Percentiles rank a stretch among this genome's conserved stretches.
These are phyloP conservation scores for Neonectria punicea DNA, from an alignment of 2,329 filamentous ascomycete genomes.

Conservation along the genomic window DNA sequence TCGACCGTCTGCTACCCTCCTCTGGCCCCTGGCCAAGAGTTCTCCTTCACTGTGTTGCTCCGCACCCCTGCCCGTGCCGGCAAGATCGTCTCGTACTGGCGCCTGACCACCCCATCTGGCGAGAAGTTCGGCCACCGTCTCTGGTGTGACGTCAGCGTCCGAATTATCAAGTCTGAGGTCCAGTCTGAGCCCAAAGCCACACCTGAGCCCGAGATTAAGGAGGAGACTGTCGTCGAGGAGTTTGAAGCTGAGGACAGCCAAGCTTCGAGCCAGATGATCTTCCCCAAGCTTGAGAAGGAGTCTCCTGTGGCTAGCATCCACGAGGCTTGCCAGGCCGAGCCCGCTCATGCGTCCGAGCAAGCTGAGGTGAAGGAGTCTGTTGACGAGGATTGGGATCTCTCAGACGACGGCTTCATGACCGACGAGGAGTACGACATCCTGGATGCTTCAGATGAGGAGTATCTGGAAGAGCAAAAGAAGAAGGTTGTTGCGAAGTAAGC, in stretches of 20 bases:
- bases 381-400: constrained; percentile 72
- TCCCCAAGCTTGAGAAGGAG: constrained; percentile 95
- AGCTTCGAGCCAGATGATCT: constrained; percentile 78
- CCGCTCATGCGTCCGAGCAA: constrained; percentile 63
- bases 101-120: constrained; percentile 83
- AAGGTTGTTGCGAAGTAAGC: constrained; percentile 52
- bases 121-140: constrained; percentile 90
- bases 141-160: constrained; percentile 91
- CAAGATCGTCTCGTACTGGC: constrained; percentile 95
- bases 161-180: constrained; percentile 50
- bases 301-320: constrained; percentile 86
- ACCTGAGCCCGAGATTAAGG: constrained; percentile 43
- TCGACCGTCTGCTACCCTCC: constrained; percentile 79
- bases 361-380: constrained; percentile 55
- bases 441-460: constrained; percentile 93
- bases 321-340: constrained; percentile 66
- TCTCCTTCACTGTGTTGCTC: constrained; percentile 84
- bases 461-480: constrained; percentile 65
- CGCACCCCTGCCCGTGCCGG: constrained; percentile 82
- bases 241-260: constrained; percentile 46
- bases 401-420: constrained; percentile 84
- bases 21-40: constrained; percentile 78
- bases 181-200: constrained; percentile 33
- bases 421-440: constrained; percentile 99
- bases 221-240: constrained; percentile 41